phyloP scores from a whole-genome alignment of 352 stramenopile genomes.

The Globisporangium nunn region DNA sequence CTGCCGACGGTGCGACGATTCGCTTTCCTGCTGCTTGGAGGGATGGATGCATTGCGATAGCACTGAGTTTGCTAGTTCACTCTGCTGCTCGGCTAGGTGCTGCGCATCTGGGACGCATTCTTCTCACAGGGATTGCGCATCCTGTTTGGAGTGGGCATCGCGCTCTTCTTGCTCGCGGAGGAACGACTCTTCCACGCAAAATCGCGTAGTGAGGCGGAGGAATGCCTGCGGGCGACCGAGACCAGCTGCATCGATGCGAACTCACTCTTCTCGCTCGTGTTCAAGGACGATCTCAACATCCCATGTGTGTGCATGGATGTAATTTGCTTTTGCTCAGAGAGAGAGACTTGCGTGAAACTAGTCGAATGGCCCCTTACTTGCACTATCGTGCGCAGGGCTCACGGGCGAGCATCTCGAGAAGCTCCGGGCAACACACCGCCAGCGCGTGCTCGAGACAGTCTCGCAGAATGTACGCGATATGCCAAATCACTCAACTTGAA shows the following conservation, averaged over 20 bases:
- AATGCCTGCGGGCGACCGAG: conserved; percentile 45
- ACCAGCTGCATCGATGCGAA: conserved; percentile 64
- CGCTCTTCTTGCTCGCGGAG: conserved; percentile 58
- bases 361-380: neutral
- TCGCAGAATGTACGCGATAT: conserved; percentile 29
- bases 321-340: neutral
- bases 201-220: conserved; percentile 35
- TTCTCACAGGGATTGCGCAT: conserved; percentile 65
- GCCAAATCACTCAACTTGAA: neutral
- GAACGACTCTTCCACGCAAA: conserved; percentile 63
- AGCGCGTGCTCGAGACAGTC: conserved; percentile 47
- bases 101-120: conserved; percentile 75
- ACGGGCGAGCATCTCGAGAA: conserved; percentile 61
- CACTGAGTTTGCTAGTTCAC: neutral
- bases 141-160: conserved; percentile 63
- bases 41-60: neutral
- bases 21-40: neutral
- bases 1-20: conserved; percentile 48
- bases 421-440: conserved; percentile 37
- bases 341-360: neutral
- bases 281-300: conserved; percentile 79
- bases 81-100: conserved; percentile 20
- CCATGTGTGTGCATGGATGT: conserved; percentile 31
- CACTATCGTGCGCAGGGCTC: conserved; percentile 27
- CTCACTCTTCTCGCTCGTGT: conserved; percentile 58